A percentile compares a stretch with the other conserved stretches of the same genome.
Evolutionary conservation across 371 early-diverging fungal species (phyloP).

Genomic region (Lichtheimia ornata): DNA sequence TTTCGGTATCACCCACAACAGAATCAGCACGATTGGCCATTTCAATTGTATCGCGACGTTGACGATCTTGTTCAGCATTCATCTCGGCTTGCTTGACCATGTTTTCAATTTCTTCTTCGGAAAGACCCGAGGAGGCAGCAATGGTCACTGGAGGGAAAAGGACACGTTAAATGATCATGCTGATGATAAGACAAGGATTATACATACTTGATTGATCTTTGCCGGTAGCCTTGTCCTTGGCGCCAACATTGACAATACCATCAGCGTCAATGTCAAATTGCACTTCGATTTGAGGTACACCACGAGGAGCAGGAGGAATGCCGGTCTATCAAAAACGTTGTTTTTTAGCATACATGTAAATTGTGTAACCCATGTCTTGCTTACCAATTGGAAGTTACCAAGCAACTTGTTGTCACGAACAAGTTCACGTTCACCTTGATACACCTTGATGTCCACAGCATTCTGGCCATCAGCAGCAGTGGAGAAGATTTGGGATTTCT

Average conservation of each 20-base stretch:
- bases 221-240: slow-evolving; percentile 91
- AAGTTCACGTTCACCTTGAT: slow-evolving; percentile 97
- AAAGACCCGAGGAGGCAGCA: slow-evolving; percentile 91
- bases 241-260: slow-evolving; percentile 95
- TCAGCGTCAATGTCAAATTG: slow-evolving; percentile 97
- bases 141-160: slow-evolving; percentile 66
- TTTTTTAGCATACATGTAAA: not conserved
- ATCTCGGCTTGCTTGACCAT: slow-evolving; percentile 89
- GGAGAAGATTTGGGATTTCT: slow-evolving; percentile 95
- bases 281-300: slow-evolving; percentile 85
- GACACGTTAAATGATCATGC: not conserved
- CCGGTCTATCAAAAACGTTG: slow-evolving; percentile 36
- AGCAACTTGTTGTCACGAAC: slow-evolving; percentile 94
- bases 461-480: slow-evolving; percentile 98
- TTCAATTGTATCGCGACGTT: slow-evolving; percentile 85
- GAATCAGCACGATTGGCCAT: slow-evolving; percentile 87
- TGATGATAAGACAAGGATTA: not conserved
- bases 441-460: slow-evolving; percentile 93
- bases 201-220: slow-evolving; percentile 76
- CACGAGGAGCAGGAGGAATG: slow-evolving; percentile 80
- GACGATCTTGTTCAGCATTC: slow-evolving; percentile 82
- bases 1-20: slow-evolving; percentile 85
- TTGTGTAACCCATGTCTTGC: not conserved
- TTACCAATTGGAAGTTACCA: slow-evolving; percentile 88
- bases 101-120: slow-evolving; percentile 85